Evolutionary conservation across 306 rosid genomes (phyloP).

Genomic region (Abrus precatorius): DNA sequence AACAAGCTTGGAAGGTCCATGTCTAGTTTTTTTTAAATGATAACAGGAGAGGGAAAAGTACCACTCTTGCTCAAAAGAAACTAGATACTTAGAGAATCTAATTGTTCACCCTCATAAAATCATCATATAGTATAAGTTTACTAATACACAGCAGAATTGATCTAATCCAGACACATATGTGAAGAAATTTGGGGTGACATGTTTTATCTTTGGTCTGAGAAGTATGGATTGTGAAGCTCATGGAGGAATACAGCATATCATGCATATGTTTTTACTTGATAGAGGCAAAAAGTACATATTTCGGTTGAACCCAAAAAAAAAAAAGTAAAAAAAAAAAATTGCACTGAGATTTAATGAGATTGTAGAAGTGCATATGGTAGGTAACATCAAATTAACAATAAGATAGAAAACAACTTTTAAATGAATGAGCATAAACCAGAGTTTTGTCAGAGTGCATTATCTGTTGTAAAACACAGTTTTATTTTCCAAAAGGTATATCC

Average conservation of each 20-base stretch:
- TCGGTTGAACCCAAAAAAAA: neutral
- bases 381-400: constrained; percentile 38
- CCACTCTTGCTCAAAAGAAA: constrained; percentile 6
- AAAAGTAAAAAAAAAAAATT: neutral
- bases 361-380: constrained; percentile 18
- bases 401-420: constrained; percentile 29
- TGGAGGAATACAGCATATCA: constrained; percentile 3
- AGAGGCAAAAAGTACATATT: neutral
- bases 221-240: constrained; percentile 20
- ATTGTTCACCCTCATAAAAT: neutral
- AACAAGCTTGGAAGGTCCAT: neutral
- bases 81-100: neutral
- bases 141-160: constrained; percentile 13
- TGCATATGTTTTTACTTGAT: neutral
- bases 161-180: constrained; percentile 23
- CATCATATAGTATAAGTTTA: constrained; percentile 6
- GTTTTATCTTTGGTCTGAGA: constrained; percentile 4
- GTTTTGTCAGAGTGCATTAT: constrained; percentile 21
- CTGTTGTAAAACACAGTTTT: constrained; percentile 22
- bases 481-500: constrained; percentile 42
- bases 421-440: constrained; percentile 12
- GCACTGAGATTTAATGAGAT: constrained; percentile 1
- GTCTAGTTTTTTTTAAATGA: constrained; percentile 13
- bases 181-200: constrained; percentile 1
- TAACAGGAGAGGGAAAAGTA: constrained; percentile 1